phyloP scores from a whole-genome alignment of 139 green algal genomes.

The Raphidocelis subcapitata region DNA sequence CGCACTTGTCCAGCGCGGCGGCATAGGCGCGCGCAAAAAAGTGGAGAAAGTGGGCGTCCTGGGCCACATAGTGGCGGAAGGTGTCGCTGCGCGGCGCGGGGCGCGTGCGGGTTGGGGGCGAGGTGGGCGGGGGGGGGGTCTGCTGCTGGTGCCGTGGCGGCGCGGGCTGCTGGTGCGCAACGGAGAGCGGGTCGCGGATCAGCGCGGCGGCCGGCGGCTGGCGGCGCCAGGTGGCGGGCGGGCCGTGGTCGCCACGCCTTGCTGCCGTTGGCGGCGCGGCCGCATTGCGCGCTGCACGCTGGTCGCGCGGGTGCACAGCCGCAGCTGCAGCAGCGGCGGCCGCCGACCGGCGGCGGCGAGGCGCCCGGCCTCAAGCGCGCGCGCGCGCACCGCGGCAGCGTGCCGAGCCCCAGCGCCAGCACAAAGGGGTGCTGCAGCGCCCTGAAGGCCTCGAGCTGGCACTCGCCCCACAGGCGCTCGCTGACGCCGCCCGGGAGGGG shows the following conservation, averaged over 20 bases:
- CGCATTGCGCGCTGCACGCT: too few species aligned
- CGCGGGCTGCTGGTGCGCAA: too few species aligned
- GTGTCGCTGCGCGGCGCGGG: not conserved
- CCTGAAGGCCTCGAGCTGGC: slow-evolving; percentile 6
- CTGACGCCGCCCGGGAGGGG: slow-evolving; percentile 30
- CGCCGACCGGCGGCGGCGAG: not conserved
- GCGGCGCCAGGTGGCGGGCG: too few species aligned
- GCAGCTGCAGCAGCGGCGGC: not conserved
- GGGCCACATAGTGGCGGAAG: slow-evolving; percentile 49
- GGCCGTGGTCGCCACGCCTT: too few species aligned
- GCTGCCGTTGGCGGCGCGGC: too few species aligned
- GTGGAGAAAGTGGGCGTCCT: slow-evolving; percentile 65
- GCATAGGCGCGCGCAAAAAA: slow-evolving; percentile 64
- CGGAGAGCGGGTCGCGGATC: too few species aligned
- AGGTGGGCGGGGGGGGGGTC: not conserved
- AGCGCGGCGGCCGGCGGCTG: too few species aligned
- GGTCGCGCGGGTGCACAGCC: slow-evolving; percentile 16
- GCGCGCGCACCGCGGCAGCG: slow-evolving; percentile 34
- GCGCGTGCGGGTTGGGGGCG: not conserved
- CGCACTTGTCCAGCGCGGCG: slow-evolving; percentile 39
- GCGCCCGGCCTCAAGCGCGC: not conserved
- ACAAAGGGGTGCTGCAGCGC: slow-evolving; percentile 65
- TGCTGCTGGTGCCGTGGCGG: not conserved
- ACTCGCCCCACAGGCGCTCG: slow-evolving; percentile 45
- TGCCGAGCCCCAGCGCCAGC: slow-evolving; percentile 38